Evolutionary conservation across 2,329 filamentous ascomycete genomes (phyloP).

Genomic region (Colletotrichum salicis): DNA sequence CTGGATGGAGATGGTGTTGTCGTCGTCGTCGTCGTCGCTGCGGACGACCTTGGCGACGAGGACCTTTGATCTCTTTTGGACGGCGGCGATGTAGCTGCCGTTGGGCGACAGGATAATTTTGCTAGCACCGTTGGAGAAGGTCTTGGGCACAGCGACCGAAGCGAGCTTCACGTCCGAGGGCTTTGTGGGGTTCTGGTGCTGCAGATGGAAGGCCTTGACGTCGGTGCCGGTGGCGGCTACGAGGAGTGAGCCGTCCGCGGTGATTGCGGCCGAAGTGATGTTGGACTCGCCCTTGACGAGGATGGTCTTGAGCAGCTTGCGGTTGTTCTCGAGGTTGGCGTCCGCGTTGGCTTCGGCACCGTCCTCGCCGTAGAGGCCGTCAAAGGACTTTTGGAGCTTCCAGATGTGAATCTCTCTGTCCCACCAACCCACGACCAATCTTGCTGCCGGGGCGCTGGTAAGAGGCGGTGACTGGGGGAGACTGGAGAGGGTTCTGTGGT

Average conservation of each 20-base stretch:
- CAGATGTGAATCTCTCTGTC: conserved; percentile 88
- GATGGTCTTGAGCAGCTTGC: conserved; percentile 76
- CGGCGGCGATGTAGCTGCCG: conserved; percentile 73
- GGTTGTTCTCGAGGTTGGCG: conserved; percentile 61
- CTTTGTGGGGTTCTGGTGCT: conserved; percentile 59
- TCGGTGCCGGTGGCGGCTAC: conserved; percentile 79
- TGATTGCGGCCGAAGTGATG: conserved; percentile 80
- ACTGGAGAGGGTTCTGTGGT: conserved; percentile 83
- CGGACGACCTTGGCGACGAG: conserved; percentile 59
- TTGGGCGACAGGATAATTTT: conserved; percentile 76
- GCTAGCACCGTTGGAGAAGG: conserved; percentile 72
- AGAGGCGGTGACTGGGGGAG: conserved; percentile 83
- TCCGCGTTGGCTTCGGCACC: conserved; percentile 48
- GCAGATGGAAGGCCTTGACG: conserved; percentile 81
- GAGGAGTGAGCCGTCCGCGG: conserved; percentile 76
- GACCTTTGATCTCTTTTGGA: conserved; percentile 70
- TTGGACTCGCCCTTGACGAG: conserved; percentile 80
- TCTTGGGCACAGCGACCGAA: conserved; percentile 72
- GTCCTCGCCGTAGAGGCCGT: conserved; percentile 55
- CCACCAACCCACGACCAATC: conserved; percentile 92
- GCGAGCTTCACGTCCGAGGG: conserved; percentile 74
- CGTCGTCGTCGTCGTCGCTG: conserved; percentile 31
- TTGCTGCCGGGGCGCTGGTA: conserved; percentile 75
- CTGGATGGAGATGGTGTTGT: conserved; percentile 36
- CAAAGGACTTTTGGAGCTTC: conserved; percentile 63